Percentiles rank a stretch among this genome's conserved stretches.
These are phyloP conservation scores for Rhodotorula sp. DNA, from an alignment of 1,284 basidiomycete species.

Conservation along the genomic window DNA sequence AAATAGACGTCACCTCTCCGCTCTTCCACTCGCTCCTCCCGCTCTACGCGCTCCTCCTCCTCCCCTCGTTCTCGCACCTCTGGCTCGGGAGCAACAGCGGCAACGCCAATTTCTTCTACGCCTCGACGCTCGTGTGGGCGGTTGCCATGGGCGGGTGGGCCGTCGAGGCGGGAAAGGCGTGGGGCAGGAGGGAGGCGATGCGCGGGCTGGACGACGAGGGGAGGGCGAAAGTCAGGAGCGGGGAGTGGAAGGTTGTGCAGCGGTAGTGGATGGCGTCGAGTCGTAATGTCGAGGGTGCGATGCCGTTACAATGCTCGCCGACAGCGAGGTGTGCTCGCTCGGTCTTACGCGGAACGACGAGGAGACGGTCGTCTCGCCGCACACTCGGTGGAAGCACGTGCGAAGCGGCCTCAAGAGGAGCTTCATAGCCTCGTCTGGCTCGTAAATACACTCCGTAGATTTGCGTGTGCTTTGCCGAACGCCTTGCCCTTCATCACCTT, in stretches of 20 bases:
- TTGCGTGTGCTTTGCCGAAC: too few relatives aligned
- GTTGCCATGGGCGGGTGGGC: conserved; percentile 26
- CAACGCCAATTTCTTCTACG: conserved; percentile 98
- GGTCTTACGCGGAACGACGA: too few relatives aligned
- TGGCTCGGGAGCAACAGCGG: conserved; percentile 92
- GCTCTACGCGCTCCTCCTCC: conserved; percentile 77
- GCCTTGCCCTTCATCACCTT: too few relatives aligned
- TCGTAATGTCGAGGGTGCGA: too few relatives aligned
- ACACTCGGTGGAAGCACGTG: too few relatives aligned
- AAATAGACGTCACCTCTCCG: conserved; percentile 87
- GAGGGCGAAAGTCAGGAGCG: conserved; percentile 14
- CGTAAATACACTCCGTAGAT: too few relatives aligned
- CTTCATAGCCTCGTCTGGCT: too few relatives aligned
- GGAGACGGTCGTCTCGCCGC: too few relatives aligned
- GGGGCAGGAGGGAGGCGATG: conserved; percentile 22
- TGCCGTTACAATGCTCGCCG: too few relatives aligned
- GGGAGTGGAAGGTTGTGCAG: conserved; percentile 36
- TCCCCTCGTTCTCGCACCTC: conserved; percentile 87
- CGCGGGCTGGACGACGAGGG: conserved; percentile 15
- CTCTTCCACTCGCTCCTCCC: conserved; percentile 82
- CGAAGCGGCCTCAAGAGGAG: too few relatives aligned
- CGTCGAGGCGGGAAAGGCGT: conserved; percentile 30
- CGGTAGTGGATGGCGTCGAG: conserved; percentile 8
- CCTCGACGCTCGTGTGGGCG: conserved; percentile 86
- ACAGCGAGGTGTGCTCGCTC: neutral